Evolutionary conservation across 2,329 filamentous ascomycete species (phyloP).

Genomic region (Aspergillus candidus): DNA sequence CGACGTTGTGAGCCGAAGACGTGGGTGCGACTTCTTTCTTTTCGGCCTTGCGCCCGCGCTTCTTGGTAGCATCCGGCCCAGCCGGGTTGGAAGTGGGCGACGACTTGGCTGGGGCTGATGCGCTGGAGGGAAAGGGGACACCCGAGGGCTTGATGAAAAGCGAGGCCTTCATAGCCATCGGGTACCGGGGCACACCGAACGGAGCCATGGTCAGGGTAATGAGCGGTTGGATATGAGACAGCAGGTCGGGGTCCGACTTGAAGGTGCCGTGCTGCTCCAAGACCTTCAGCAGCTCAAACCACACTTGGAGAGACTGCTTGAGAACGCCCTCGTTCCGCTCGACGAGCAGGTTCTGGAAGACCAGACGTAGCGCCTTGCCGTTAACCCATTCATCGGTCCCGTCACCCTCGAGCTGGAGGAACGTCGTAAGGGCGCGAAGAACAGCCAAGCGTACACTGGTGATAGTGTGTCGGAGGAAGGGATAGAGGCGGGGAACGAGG

Average conservation of each 20-base stretch:
- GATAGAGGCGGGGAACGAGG: slow-evolving; percentile 87
- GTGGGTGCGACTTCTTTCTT: slow-evolving; percentile 66
- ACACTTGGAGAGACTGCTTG: slow-evolving; percentile 77
- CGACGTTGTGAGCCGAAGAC: slow-evolving; percentile 80
- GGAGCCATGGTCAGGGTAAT: slow-evolving; percentile 82
- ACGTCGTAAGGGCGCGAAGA: slow-evolving; percentile 84
- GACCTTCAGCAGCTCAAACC: slow-evolving; percentile 68
- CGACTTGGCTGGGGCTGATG: slow-evolving; percentile 32
- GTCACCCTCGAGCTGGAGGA: slow-evolving; percentile 76
- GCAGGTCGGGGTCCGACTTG: slow-evolving; percentile 66
- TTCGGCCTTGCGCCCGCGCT: slow-evolving; percentile 77
- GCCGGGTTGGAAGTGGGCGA: slow-evolving; percentile 42
- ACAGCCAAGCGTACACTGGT: slow-evolving; percentile 92
- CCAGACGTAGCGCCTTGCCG: slow-evolving; percentile 76
- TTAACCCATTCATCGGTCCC: slow-evolving; percentile 85
- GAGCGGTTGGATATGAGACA: slow-evolving; percentile 69
- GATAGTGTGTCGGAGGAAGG: slow-evolving; percentile 94
- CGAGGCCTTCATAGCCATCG: slow-evolving; percentile 82
- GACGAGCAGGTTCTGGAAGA: slow-evolving; percentile 93
- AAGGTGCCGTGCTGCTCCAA: slow-evolving; percentile 57
- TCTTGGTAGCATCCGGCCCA: slow-evolving; percentile 57
- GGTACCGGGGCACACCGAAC: slow-evolving; percentile 83
- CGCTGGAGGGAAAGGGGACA: slow-evolving; percentile 60
- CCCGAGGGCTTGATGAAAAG: slow-evolving; percentile 94
- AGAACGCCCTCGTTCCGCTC: slow-evolving; percentile 82